Evolutionary conservation across 768 basidiomycete genomes (phyloP).

Genomic region (Coprinopsis strossmayeri): DNA sequence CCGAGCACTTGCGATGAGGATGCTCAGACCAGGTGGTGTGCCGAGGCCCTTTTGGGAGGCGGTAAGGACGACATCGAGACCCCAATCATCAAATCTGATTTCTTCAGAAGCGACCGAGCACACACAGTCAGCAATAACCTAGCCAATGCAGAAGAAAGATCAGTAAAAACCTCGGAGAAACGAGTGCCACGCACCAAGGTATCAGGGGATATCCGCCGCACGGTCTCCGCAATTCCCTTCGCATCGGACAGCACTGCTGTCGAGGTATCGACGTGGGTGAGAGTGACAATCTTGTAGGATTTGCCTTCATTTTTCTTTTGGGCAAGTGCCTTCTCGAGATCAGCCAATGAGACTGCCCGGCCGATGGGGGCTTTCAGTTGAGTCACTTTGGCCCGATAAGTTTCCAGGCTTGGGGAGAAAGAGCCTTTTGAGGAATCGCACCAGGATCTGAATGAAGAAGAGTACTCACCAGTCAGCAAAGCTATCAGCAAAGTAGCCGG

Average conservation of each 20-base stretch:
- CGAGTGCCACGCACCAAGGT: conserved; percentile 52
- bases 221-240: conserved; percentile 65
- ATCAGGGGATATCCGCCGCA: conserved; percentile 72
- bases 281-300: conserved; percentile 83
- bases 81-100: conserved; percentile 92
- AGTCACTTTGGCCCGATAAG: conserved; percentile 85
- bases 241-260: conserved; percentile 86
- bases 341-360: conserved; percentile 52
- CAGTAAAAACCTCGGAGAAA: background rate
- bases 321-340: conserved; percentile 58
- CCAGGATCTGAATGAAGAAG: background rate
- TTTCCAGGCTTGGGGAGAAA: conserved; percentile 49
- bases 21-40: conserved; percentile 87
- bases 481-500: conserved; percentile 92
- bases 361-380: conserved; percentile 83
- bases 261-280: conserved; percentile 95
- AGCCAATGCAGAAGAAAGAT: background rate
- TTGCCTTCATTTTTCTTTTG: conserved; percentile 38
- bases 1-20: conserved; percentile 73
- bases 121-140: conserved; percentile 88
- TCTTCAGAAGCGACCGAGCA: conserved; percentile 96
- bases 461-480: conserved; percentile 74
- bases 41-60: conserved; percentile 93
- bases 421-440: background rate
- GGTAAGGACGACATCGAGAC: conserved; percentile 79